Evolutionary conservation across 2,329 filamentous ascomycete genomes (phyloP).

Genomic region (Monosporascus sp.): DNA sequence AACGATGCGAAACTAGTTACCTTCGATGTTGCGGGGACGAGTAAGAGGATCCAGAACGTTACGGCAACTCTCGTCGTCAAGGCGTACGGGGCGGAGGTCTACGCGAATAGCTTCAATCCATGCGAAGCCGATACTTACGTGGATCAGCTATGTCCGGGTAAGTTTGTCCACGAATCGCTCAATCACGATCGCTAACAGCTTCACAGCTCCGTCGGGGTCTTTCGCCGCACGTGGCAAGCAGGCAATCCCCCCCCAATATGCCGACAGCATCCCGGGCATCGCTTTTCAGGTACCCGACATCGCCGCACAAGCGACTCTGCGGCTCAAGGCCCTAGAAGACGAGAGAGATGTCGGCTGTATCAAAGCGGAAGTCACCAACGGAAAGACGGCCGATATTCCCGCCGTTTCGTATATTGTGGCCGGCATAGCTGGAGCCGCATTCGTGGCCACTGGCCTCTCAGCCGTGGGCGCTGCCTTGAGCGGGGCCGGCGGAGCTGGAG

Average conservation of each 20-base stretch:
- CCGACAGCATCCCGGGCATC: constrained; percentile 75
- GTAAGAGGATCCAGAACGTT: constrained; percentile 70
- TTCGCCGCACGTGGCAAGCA: constrained; percentile 73
- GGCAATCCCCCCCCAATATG: constrained; percentile 65
- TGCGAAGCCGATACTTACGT: constrained; percentile 66
- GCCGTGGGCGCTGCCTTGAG: constrained; percentile 59
- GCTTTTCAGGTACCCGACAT: constrained; percentile 90
- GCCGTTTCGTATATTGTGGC: constrained; percentile 81
- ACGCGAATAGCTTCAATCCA: constrained; percentile 76
- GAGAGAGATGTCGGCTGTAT: constrained; percentile 73
- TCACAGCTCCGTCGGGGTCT: constrained; percentile 62
- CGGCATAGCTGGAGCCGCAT: constrained; percentile 78
- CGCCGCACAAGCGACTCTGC: constrained; percentile 74
- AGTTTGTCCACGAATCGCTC: constrained; percentile 20
- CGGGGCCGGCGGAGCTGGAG: constrained; percentile 48
- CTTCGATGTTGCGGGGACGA: constrained; percentile 81
- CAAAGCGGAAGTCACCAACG: constrained; percentile 75
- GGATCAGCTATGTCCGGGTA: constrained; percentile 74
- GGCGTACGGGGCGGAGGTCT: constrained; percentile 81
- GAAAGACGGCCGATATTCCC: constrained; percentile 71
- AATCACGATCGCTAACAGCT: constrained; percentile 10
- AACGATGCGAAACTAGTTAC: constrained; percentile 65
- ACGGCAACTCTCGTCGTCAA: constrained; percentile 69
- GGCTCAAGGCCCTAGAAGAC: constrained; percentile 60
- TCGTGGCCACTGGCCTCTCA: constrained; percentile 67